Evolutionary conservation across 805 yeast genomes (phyloP).

Genomic region (Kluyveromyces aestuarii): DNA sequence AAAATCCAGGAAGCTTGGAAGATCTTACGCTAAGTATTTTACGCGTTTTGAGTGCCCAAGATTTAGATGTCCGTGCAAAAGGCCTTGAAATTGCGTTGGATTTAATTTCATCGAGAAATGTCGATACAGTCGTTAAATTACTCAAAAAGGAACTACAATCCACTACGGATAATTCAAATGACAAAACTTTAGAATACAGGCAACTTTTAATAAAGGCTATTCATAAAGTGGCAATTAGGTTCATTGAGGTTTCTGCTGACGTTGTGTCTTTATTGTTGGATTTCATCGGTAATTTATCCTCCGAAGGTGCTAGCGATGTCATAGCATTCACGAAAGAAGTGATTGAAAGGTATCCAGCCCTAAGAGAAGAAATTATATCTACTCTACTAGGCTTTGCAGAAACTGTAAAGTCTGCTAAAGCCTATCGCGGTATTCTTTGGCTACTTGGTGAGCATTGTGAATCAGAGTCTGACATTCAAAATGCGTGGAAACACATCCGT

Average conservation of each 20-base stretch:
- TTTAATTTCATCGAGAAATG: conserved; percentile 77
- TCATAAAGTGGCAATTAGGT: conserved; percentile 78
- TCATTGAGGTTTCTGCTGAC: conserved; percentile 82
- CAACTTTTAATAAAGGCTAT: conserved; percentile 82
- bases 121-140: conserved; percentile 85
- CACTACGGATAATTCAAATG: conserved; percentile 58
- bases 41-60: conserved; percentile 79
- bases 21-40: conserved; percentile 79
- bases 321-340: conserved; percentile 90
- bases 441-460: conserved; percentile 85
- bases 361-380: conserved; percentile 54
- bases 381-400: conserved; percentile 57
- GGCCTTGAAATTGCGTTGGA: conserved; percentile 79
- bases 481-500: conserved; percentile 82
- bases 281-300: conserved; percentile 74
- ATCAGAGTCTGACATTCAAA: conserved; percentile 62
- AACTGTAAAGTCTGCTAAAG: conserved; percentile 75
- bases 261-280: conserved; percentile 86
- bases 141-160: conserved; percentile 84
- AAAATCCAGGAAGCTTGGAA: conserved; percentile 74
- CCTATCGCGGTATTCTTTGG: conserved; percentile 92
- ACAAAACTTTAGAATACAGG: conserved; percentile 77
- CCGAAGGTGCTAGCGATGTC: conserved; percentile 82
- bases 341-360: conserved; percentile 79
- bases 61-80: conserved; percentile 80